A percentile compares a stretch with the other conserved stretches of the same genome.
These are phyloP conservation scores for Malassezia restricta DNA, from an alignment of 1,284 basidiomycete genomes.

Conservation along the genomic window DNA sequence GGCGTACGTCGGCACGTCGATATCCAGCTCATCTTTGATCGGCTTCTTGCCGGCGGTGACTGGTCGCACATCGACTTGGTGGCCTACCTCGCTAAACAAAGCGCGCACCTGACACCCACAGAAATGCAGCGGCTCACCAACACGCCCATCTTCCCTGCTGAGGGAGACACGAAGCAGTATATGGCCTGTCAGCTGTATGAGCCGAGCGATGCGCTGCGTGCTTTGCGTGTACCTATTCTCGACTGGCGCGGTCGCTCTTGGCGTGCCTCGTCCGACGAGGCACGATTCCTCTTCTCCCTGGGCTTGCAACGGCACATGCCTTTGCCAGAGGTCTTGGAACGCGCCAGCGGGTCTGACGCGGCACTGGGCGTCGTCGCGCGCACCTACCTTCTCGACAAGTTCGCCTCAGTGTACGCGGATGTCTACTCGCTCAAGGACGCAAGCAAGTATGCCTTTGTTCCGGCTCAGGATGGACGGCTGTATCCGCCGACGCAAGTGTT, in stretches of 20 bases:
- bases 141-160: constrained; percentile 66
- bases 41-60: constrained; percentile 47
- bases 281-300: constrained; percentile 67
- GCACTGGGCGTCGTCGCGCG: constrained; percentile 24
- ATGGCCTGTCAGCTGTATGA: constrained; percentile 55
- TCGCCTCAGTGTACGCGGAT: constrained; percentile 22
- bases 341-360: constrained; percentile 15
- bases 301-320: constrained; percentile 66
- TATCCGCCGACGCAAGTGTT: constrained; percentile 67
- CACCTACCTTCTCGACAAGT: constrained; percentile 35
- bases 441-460: constrained; percentile 58
- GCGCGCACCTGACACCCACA: constrained; percentile 56
- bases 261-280: constrained; percentile 49
- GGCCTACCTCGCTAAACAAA: constrained; percentile 64
- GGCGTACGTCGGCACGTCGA: constrained; percentile 82
- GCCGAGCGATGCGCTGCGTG: constrained; percentile 62
- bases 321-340: constrained; percentile 52
- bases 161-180: constrained; percentile 47
- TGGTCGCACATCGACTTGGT: constrained; percentile 48
- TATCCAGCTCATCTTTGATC: constrained; percentile 48
- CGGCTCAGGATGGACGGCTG: constrained; percentile 53
- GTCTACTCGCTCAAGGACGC: constrained; percentile 25
- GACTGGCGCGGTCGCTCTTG: constrained; percentile 62
- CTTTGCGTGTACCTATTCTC: constrained; percentile 66
- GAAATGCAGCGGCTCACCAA: constrained; percentile 64